phyloP scores from a whole-genome alignment of 2,329 filamentous ascomycete species.

The Pleomassaria siparia region DNA sequence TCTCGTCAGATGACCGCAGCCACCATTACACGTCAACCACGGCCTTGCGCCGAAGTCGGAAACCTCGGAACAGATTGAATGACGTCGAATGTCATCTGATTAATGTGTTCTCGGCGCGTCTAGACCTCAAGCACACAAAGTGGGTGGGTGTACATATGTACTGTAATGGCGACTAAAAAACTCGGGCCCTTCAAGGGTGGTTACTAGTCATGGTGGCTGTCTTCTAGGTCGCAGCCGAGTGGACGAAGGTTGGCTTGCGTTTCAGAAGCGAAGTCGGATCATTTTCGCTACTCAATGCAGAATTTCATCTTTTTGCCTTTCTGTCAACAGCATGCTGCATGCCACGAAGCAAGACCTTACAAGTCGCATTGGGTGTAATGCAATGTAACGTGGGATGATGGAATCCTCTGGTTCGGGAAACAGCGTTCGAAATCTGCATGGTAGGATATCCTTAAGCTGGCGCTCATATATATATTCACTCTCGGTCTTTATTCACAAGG shows the following conservation, averaged over 20 bases:
- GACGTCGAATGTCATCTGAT: conserved; percentile 1
- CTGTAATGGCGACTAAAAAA: no score
- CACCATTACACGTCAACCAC: conserved; percentile 3
- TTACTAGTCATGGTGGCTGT: conserved; percentile 21
- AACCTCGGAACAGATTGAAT: background rate
- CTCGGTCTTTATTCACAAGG: no score
- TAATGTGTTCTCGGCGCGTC: background rate
- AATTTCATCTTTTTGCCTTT: background rate
- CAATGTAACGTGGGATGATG: no score
- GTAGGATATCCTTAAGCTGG: background rate
- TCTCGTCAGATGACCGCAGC: conserved; percentile 3
- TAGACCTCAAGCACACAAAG: no score
- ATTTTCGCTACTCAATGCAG: background rate
- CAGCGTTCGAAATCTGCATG: background rate
- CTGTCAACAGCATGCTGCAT: background rate
- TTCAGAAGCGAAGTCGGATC: background rate
- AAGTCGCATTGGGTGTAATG: no score
- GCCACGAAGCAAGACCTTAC: no score
- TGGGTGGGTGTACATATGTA: background rate
- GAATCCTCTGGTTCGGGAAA: no score
- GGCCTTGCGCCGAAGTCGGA: background rate
- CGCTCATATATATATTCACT: no score
- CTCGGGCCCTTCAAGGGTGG: conserved; percentile 5
- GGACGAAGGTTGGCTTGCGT: conserved; percentile 4
- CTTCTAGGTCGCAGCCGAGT: conserved; percentile 30